phyloP scores from a whole-genome alignment of 371 early-diverging fungal genomes.

The Mortierella sp. region DNA sequence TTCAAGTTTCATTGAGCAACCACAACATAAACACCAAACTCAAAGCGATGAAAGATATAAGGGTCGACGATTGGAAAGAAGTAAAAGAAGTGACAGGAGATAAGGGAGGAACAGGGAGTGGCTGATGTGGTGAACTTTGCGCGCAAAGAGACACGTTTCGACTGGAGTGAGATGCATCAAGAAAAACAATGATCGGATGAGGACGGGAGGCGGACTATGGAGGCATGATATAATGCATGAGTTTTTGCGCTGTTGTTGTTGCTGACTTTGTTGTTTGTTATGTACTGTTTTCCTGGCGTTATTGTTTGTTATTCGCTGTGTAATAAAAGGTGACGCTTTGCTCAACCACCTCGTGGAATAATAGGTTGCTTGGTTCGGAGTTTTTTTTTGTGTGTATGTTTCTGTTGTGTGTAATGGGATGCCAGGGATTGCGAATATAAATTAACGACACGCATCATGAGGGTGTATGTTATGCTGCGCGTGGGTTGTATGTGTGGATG shows the following conservation, averaged over 20 bases:
- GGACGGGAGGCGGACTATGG: neutral
- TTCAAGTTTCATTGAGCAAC: no score
- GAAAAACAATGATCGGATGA: neutral
- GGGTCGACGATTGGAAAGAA: no score
- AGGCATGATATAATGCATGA: neutral
- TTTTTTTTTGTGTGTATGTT: neutral
- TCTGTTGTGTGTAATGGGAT: neutral
- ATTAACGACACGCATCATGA: slow-evolving; percentile 13
- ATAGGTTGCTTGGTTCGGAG: slow-evolving; percentile 4
- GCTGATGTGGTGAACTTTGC: no score
- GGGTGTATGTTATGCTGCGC: slow-evolving; percentile 1
- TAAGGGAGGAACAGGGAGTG: no score
- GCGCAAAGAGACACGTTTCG: no score
- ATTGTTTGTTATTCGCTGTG: neutral
- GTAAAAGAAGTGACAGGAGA: no score
- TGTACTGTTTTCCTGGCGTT: neutral
- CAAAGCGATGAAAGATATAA: no score
- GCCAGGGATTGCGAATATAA: slow-evolving; percentile 11
- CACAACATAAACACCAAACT: no score
- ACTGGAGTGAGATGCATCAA: no score
- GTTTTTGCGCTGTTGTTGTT: neutral
- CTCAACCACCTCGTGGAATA: neutral
- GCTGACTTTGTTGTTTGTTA: neutral
- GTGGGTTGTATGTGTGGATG: neutral
- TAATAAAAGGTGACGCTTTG: neutral